These are phyloP conservation scores for Phytophthora pinifolia DNA, from an alignment of 352 stramenopile species.

Conservation along the genomic window DNA sequence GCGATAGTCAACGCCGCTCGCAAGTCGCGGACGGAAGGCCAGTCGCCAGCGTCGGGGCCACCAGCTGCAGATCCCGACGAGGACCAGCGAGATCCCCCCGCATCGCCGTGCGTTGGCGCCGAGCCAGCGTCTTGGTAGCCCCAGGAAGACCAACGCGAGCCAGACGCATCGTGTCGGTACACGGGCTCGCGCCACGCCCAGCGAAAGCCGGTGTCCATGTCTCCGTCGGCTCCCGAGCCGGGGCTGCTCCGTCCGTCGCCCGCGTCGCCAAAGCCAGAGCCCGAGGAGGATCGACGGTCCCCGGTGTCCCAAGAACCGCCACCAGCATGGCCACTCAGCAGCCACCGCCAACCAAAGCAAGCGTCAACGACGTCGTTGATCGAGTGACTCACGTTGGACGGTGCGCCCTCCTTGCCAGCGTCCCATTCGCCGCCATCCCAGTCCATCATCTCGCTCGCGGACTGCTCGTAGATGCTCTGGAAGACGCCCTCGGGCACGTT, in stretches of 20 bases:
- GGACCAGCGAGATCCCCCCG: conserved; percentile 11
- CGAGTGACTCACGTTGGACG: conserved; percentile 2
- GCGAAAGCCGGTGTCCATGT: conserved; percentile 3
- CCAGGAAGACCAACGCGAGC: conserved; percentile 22
- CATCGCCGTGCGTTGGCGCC: conserved; percentile 7
- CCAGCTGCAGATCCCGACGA: conserved; percentile 15
- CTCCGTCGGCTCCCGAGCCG: background rate
- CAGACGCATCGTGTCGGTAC: conserved; percentile 18
- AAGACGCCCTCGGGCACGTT: conserved; percentile 30
- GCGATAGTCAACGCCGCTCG: conserved; percentile 8
- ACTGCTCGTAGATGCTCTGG: conserved; percentile 14
- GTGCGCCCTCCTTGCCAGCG: background rate
- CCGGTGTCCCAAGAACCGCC: conserved; percentile 9
- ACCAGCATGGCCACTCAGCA: conserved; percentile 16
- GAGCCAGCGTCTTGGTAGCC: conserved; percentile 16
- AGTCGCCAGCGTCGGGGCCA: conserved; percentile 14
- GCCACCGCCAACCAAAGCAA: conserved; percentile 23
- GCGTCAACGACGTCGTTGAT: conserved; percentile 19
- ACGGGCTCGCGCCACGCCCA: conserved; percentile 10
- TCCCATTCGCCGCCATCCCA: conserved; percentile 23
- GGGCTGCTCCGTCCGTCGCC: conserved; percentile 8
- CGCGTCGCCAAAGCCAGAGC: conserved; percentile 12
- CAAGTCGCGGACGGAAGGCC: conserved; percentile 8
- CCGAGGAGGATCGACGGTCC: conserved; percentile 8
- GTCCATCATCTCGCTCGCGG: conserved; percentile 10